These are phyloP conservation scores for Solanum chiquidenum DNA, from an alignment of 257 asterid species.

Conservation along the genomic window DNA sequence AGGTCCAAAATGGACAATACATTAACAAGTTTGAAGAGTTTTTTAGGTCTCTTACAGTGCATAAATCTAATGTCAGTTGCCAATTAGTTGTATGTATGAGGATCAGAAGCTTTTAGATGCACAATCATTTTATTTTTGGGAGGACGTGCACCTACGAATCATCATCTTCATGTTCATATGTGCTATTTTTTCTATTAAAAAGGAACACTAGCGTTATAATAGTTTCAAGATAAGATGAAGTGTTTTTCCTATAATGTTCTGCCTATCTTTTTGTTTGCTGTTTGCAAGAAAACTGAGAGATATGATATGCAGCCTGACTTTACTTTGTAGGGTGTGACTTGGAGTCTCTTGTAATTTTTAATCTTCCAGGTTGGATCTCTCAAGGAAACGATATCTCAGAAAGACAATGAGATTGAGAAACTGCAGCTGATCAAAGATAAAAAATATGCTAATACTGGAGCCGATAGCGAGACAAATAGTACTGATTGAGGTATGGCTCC, in stretches of 20 bases:
- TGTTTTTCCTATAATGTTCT: neutral
- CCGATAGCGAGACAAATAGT: slow-evolving; percentile 2
- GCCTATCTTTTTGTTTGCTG: neutral
- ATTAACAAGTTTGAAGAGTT: neutral
- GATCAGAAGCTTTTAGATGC: neutral
- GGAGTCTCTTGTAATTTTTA: neutral
- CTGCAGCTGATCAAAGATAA: neutral
- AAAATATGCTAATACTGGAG: neutral
- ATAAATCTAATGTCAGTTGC: neutral
- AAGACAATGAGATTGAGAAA: slow-evolving; percentile 10
- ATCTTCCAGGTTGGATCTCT: slow-evolving; percentile 5
- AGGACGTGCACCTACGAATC: neutral
- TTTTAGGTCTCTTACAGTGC: neutral
- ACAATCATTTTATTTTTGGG: neutral
- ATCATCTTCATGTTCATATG: neutral
- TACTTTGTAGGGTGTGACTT: neutral
- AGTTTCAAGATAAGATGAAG: neutral
- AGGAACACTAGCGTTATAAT: neutral
- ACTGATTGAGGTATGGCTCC: slow-evolving; percentile 38
- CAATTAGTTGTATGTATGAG: neutral
- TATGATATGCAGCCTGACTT: neutral
- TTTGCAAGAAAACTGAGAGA: neutral
- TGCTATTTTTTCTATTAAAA: neutral
- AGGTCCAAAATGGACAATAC: neutral
- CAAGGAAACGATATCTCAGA: neutral